Evolutionary conservation across 176 grass and related monocot genomes (phyloP), one percentile per base, ranked within the genome.

Genomic region (Olyra latifolia): DNA sequence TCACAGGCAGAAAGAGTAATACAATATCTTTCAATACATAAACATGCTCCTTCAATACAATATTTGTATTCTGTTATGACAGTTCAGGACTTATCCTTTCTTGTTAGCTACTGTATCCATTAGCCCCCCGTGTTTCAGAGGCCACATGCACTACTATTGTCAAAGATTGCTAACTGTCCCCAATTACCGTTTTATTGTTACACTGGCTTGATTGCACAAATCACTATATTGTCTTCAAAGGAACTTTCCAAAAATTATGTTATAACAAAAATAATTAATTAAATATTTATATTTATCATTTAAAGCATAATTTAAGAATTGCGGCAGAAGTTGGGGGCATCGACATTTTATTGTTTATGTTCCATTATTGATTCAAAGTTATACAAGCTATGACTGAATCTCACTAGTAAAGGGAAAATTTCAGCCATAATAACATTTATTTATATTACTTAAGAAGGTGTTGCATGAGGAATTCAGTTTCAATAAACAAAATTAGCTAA

Each of bases 401-500:
- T 27, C 56, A 27, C 5, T 27, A 59, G 23, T 59, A 27, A 59
- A 59, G 23, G 23, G 23, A 27, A 59, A 59, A 59, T 59, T 23
- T 27, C 23, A 13, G 11, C 23, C 10, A 59, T 13, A 71, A 49
- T 30, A 52, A 46, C 46, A 52, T 52, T 72, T 52, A 52, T 52
- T 72, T 52, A 12, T 52, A 71, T 25, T 10, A 10, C 14, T 29
- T 49, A 32, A 72, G 12, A 65, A 53, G 46, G 28, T 1, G 7
- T 59, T 59, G 73, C 52, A 60, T 60, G 64, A 47, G 41, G n/a
- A 6, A 35, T 77, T 69, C 64, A 45, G 5, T 55, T 48, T 39
- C 42, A 9, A 25, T n/a, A 78, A 62, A 58, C 63, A 78, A 16
- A 35, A 78, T 85, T 13, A 53, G 15, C 30, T 62, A n/a, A 8